These are phyloP conservation scores for Neurospora sp. DNA, from an alignment of 2,329 filamentous ascomycete genomes.

Conservation along the genomic window DNA sequence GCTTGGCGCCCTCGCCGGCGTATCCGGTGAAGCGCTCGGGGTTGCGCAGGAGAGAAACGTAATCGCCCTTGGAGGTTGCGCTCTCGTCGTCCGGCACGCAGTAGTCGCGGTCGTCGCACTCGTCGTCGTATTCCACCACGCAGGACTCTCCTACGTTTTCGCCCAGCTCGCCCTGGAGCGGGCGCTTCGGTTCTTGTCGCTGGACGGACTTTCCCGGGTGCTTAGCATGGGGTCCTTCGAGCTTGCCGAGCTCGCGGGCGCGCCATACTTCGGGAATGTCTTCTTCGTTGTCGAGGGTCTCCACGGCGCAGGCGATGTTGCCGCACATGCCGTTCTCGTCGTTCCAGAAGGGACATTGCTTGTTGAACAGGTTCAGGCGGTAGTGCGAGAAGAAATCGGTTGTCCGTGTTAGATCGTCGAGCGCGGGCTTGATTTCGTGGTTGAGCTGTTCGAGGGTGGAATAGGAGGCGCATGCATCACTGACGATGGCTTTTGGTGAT, in stretches of 20 bases:
- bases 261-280: conserved; percentile 90
- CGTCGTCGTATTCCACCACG: conserved; percentile 93
- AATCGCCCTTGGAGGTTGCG: conserved; percentile 79
- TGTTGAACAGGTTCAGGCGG: conserved; percentile 87
- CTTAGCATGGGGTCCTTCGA: conserved; percentile 82
- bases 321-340: conserved; percentile 91
- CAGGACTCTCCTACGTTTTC: conserved; percentile 89
- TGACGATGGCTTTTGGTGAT: conserved; percentile 78
- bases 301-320: conserved; percentile 92
- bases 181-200: conserved; percentile 58
- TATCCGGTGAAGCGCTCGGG: conserved; percentile 96
- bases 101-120: conserved; percentile 94
- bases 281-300: conserved; percentile 89
- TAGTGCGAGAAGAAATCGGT: conserved; percentile 99
- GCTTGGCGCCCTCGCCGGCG: conserved; percentile 69
- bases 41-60: conserved; percentile 88
- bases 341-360: conserved; percentile 91
- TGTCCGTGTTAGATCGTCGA: conserved; percentile 72
- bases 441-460: conserved; percentile 82
- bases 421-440: conserved; percentile 59
- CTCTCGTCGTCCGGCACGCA: conserved; percentile 94
- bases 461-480: conserved; percentile 91
- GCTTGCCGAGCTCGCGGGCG: conserved; percentile 80
- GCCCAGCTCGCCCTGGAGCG: conserved; percentile 73
- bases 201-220: conserved; percentile 74